Evolutionary conservation across 148 eudicot genomes (phyloP).

Genomic region (Mesembryanthemum crystallinum): DNA sequence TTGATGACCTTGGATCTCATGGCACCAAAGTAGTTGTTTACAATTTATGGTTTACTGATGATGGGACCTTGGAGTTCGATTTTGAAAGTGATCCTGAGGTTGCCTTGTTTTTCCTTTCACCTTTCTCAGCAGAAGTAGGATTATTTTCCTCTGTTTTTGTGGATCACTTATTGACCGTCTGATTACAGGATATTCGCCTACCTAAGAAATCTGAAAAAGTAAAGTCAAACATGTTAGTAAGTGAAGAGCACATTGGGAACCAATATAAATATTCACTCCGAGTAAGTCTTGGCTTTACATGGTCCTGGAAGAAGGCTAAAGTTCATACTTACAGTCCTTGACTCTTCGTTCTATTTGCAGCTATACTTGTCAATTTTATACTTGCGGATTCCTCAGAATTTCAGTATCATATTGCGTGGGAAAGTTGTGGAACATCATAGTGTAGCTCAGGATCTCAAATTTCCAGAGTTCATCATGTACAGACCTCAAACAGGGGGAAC

Average conservation of each 20-base stretch:
- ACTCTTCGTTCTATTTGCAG: conserved; percentile 35
- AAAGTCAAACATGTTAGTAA: conserved; percentile 25
- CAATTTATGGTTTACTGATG: conserved; percentile 79
- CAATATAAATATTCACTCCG: conserved; percentile 74
- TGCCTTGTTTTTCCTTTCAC: background rate
- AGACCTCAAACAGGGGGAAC: conserved; percentile 70
- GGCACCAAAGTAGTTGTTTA: conserved; percentile 81
- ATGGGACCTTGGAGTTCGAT: conserved; percentile 73
- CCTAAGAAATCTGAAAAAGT: conserved; percentile 23
- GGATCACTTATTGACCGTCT: conserved; percentile 15
- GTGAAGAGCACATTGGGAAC: conserved; percentile 69
- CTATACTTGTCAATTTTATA: conserved; percentile 82
- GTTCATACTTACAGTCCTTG: background rate
- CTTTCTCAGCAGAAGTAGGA: background rate
- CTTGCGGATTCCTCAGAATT: conserved; percentile 64
- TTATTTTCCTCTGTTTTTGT: background rate
- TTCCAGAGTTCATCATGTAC: conserved; percentile 73
- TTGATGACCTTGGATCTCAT: conserved; percentile 65
- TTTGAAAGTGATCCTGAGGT: conserved; percentile 79
- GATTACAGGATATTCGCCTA: conserved; percentile 68
- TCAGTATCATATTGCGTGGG: conserved; percentile 70
- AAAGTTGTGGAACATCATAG: conserved; percentile 60
- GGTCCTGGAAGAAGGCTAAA: background rate
- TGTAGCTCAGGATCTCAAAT: conserved; percentile 73
- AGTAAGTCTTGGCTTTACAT: conserved; percentile 48